Conservation (phyloP, 495 filamentous ascomycete genomes). For the Pyrenula massariospora region DNA sequence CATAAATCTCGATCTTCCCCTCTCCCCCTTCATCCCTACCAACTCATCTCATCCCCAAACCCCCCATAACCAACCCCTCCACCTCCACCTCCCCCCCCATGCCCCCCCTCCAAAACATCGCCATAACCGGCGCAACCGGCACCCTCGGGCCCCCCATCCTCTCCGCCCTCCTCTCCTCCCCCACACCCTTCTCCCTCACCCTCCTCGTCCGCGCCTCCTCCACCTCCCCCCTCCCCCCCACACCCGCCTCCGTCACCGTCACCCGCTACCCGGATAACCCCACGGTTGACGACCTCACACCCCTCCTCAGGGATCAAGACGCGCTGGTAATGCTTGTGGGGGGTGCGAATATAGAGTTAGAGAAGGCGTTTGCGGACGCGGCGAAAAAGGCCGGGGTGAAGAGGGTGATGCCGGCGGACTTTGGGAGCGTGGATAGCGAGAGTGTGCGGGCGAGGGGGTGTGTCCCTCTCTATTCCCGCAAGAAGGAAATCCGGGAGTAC, state of each 20-base stretch:
- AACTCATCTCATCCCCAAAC: too few relatives aligned
- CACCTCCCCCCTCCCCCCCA: conserved; percentile 25
- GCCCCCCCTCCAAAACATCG: too few relatives aligned
- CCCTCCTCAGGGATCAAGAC: conserved; percentile 21
- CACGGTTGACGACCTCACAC: conserved; percentile 21
- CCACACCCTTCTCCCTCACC: conserved; percentile 9
- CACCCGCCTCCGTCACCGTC: conserved; percentile 42
- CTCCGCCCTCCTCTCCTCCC: conserved; percentile 3
- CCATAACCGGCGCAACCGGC: conserved; percentile 57
- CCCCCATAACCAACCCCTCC: too few relatives aligned
- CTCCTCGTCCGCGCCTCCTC: conserved; percentile 12
- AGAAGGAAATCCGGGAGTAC: background rate
- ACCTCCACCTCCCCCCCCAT: too few relatives aligned
- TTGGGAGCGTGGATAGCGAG: conserved; percentile 10
- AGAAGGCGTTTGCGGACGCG: conserved; percentile 36
- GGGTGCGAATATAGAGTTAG: conserved; percentile 12
- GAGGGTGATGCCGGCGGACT: conserved; percentile 43
- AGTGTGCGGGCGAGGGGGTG: background rate
- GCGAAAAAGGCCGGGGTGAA: conserved; percentile 37
- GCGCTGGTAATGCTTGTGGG: conserved; percentile 24
- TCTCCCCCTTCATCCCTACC: too few relatives aligned
- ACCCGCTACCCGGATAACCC: conserved; percentile 45
- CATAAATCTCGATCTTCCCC: too few relatives aligned
- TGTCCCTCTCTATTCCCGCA: background rate
- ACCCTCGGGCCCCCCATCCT: conserved; percentile 16